Evolutionary conservation across 2,329 filamentous ascomycete species (phyloP).

Genomic region (Emergomyces pasteurianus): DNA sequence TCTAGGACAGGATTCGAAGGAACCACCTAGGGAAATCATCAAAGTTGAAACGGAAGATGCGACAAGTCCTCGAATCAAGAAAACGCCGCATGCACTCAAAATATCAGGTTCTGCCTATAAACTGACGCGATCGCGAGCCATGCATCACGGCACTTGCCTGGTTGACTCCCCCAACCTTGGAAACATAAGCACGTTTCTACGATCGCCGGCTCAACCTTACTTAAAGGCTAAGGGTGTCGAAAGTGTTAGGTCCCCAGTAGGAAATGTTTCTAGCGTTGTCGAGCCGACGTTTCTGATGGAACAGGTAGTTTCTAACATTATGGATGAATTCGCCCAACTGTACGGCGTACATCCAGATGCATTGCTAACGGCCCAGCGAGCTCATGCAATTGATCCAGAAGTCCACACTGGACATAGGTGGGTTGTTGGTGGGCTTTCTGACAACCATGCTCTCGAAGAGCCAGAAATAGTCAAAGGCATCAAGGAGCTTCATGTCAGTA

Average conservation of each 20-base stretch:
- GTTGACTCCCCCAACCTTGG: conserved; percentile 63
- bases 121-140: conserved; percentile 62
- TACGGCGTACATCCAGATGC: conserved; percentile 41
- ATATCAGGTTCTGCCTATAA: conserved; percentile 94
- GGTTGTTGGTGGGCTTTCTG: conserved; percentile 39
- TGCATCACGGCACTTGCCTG: conserved; percentile 90
- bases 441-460: conserved; percentile 33
- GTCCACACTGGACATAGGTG: conserved; percentile 23
- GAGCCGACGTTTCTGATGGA: conserved; percentile 40
- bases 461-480: conserved; percentile 51
- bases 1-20: conserved; percentile 40
- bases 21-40: conserved; percentile 10
- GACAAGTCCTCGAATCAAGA: conserved; percentile 31
- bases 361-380: conserved; percentile 20
- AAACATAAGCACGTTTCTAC: conserved; percentile 56
- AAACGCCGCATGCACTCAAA: conserved; percentile 47
- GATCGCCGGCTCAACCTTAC: conserved; percentile 63
- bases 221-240: conserved; percentile 78
- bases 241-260: conserved; percentile 74
- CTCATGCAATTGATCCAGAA: conserved; percentile 23
- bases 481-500: conserved; percentile 42
- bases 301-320: conserved; percentile 41
- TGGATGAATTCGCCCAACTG: conserved; percentile 54
- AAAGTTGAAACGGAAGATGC: conserved; percentile 29
- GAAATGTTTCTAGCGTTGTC: conserved; percentile 56